phyloP scores from a whole-genome alignment of 495 filamentous ascomycete species.

The Aspergillus sclerotiicarbonarius region DNA sequence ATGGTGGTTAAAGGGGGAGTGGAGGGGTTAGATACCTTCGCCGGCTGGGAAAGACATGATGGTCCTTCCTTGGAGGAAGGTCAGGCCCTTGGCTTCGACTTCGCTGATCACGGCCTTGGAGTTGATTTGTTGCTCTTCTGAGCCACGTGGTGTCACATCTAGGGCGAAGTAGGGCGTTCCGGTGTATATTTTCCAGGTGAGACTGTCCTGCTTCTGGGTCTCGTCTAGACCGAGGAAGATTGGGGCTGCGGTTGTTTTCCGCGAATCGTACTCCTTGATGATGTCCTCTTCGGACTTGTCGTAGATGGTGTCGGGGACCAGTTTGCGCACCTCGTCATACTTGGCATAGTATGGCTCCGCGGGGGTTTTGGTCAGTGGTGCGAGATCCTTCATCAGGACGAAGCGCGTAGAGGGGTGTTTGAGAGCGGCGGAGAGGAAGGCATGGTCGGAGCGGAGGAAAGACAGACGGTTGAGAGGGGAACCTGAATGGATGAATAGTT shows the following conservation, averaged over 20 bases:
- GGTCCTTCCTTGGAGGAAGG: constrained; percentile 59
- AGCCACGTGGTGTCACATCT: constrained; percentile 76
- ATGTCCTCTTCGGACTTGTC: constrained; percentile 68
- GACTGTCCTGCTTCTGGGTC: constrained; percentile 45
- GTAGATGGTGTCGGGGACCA: constrained; percentile 74
- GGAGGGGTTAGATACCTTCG: constrained; percentile 50
- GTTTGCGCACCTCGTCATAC: constrained; percentile 59
- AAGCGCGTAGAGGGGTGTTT: constrained; percentile 68
- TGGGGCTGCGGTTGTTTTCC: constrained; percentile 59
- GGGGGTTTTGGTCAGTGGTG: constrained; percentile 64
- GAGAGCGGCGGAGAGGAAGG: constrained; percentile 74
- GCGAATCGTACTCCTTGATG: constrained; percentile 73
- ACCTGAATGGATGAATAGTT: constrained; percentile 41
- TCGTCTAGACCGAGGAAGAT: constrained; percentile 90
- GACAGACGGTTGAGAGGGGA: constrained; percentile 76
- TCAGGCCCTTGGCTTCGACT: constrained; percentile 57
- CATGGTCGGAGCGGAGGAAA: constrained; percentile 77
- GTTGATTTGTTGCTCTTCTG: constrained; percentile 46
- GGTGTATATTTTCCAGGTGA: constrained; percentile 60
- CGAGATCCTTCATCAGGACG: constrained; percentile 74
- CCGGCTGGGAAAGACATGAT: constrained; percentile 55
- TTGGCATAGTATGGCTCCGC: constrained; percentile 59
- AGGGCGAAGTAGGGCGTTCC: constrained; percentile 85
- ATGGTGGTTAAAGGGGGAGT: constrained; percentile 1
- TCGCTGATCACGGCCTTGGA: constrained; percentile 48